A percentile compares a stretch with the other conserved stretches of the same genome.
phyloP scores from a whole-genome alignment of 2,329 filamentous ascomycete genomes.

The Nigrospora sphaerica region DNA sequence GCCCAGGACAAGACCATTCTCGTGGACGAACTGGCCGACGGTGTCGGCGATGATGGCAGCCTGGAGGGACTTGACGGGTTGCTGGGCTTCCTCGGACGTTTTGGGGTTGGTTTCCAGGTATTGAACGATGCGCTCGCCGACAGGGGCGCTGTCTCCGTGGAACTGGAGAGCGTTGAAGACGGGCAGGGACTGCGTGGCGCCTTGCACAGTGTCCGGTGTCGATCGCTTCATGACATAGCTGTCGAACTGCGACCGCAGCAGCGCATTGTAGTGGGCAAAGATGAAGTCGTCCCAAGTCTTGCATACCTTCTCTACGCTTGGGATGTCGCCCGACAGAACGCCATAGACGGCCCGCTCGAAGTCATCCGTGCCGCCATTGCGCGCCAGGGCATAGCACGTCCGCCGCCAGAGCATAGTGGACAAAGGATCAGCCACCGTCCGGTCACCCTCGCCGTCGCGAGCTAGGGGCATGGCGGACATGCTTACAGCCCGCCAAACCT shows the following conservation, averaged over 20 bases:
- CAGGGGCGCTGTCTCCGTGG: constrained; percentile 45
- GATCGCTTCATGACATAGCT: constrained; percentile 54
- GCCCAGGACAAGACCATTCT: constrained; percentile 49
- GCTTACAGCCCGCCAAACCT: constrained; percentile 82
- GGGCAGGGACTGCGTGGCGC: constrained; percentile 51
- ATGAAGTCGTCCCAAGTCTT: constrained; percentile 79
- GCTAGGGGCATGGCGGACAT: constrained; percentile 66
- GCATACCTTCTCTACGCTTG: constrained; percentile 70
- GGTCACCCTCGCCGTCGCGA: constrained; percentile 33
- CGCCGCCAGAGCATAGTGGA: constrained; percentile 65
- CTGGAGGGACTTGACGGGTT: constrained; percentile 69
- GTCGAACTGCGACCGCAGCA: constrained; percentile 75
- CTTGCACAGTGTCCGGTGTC: constrained; percentile 43
- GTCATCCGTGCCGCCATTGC: constrained; percentile 61
- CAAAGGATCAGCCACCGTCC: constrained; percentile 32
- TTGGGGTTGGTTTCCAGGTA: constrained; percentile 49
- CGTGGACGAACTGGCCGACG: constrained; percentile 47
- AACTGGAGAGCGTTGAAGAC: constrained; percentile 60
- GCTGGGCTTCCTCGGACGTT: constrained; percentile 50
- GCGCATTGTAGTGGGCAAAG: constrained; percentile 82
- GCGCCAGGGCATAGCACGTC: constrained; percentile 66
- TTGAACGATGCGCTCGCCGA: constrained; percentile 52
- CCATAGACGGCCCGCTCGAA: constrained; percentile 90
- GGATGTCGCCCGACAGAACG: constrained; percentile 76
- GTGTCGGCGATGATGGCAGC: constrained; percentile 65